Percentiles rank a stretch among this genome's conserved stretches.
Evolutionary conservation across 768 basidiomycete genomes (phyloP).

Genomic region (Floccularia luteovirens): DNA sequence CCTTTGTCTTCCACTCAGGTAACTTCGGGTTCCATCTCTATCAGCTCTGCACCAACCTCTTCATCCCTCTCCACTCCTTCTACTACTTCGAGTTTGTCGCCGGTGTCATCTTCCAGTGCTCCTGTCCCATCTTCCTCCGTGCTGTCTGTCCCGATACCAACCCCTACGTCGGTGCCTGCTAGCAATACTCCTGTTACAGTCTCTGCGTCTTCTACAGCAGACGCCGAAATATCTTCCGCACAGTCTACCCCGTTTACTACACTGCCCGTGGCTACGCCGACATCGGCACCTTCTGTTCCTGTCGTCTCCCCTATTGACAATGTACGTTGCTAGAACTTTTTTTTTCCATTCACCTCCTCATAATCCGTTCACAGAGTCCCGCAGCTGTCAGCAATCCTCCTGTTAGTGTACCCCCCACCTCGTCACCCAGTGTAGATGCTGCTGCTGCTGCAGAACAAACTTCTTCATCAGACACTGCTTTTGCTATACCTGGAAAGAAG

Average conservation of each 20-base stretch:
- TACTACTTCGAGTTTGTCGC: constrained; percentile 9
- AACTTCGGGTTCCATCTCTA: background rate
- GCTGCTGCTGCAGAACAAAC: constrained; percentile 26
- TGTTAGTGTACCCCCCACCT: background rate
- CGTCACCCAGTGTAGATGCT: constrained; percentile 11
- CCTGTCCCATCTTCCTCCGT: constrained; percentile 3
- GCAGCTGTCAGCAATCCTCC: too few relatives aligned
- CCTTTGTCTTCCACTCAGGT: background rate
- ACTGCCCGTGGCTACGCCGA: too few relatives aligned
- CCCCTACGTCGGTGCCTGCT: constrained; percentile 4
- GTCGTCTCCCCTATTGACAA: too few relatives aligned
- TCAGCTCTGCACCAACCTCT: constrained; percentile 6
- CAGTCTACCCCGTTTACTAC: too few relatives aligned
- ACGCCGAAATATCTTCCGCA: too few relatives aligned
- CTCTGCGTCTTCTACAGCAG: background rate
- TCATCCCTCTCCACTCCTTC: constrained; percentile 4
- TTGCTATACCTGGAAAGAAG: constrained; percentile 65
- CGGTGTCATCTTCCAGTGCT: constrained; percentile 7
- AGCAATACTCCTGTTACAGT: constrained; percentile 5
- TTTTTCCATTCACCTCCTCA: too few relatives aligned
- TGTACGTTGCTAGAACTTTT: too few relatives aligned
- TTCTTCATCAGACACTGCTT: constrained; percentile 30
- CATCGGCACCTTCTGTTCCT: too few relatives aligned
- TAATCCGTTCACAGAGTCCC: too few relatives aligned
- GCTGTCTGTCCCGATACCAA: too few relatives aligned